Evolutionary conservation across 257 asterid genomes (phyloP), one percentile per base, ranked within the genome.

Genomic region (Solanum phureja): DNA sequence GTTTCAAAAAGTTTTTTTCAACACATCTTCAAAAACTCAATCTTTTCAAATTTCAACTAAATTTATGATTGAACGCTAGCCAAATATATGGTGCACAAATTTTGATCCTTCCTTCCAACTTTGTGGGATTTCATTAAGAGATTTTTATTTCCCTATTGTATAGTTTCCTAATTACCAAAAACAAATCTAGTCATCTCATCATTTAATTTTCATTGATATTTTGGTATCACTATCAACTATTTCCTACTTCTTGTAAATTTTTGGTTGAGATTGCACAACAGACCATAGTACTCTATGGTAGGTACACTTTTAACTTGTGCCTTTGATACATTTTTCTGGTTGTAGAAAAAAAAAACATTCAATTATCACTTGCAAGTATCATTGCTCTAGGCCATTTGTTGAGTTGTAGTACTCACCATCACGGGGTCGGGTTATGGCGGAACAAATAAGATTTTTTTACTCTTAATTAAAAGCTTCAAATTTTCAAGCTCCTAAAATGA

Each of bases 381-480:
- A 24, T n/a, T 64, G 23, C 38, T 69, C 76, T 6, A 18, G 76
- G 38, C 14, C 23, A 69, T 14, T 13, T 29, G 23, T 5, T 12
- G 74, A 68, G 35, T 13, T n/a, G 72, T 29, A 68, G 37, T 27
- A 68, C 23, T 68, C 4, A 6, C 3, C 11, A 11, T 5, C 18
- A 8, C 0, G 5, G 2, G 4, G 2, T 11, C n/a, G 3, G 0
- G 2, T 31, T 16, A 2, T 33, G 13, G 0, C 8, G 7, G 11
- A 2, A 31, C 10, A 19, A 0, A 31, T 31, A 31, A 31, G 33
- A 31, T 31, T 31, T 7, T 1, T 71, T 1, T 2, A 0, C 5
- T 71, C 1, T 7, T 14, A 6, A 6, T 12, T 71, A 33, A 6
- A 71, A 5, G 3, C 1, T 7, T 31, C 0, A 21, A 14, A 18